Evolutionary conservation across 202 grass and related monocot species (phyloP), one percentile per base, ranked within the genome.

Genomic region (Elaeis oleifera): DNA sequence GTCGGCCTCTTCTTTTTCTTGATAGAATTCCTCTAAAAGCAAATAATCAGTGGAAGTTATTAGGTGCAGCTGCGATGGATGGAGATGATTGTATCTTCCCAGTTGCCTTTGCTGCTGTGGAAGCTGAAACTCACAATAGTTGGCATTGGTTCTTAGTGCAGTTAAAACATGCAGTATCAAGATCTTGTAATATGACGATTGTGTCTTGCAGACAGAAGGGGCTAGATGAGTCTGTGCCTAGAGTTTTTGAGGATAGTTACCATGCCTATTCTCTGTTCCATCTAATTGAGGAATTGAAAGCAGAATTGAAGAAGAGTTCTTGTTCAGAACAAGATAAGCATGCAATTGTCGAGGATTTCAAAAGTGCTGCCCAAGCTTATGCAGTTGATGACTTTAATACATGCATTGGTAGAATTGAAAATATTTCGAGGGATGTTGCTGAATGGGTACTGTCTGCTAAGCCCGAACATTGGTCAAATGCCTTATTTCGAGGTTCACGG

Each of bases 91-190:
- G 77, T 51, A 71, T 90, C 51, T 97, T 97, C 83, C 92, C 92
- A 36, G 81, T 97, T 60, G 88, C 92, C 72, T 97, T 97, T 72
- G 84, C 81, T 59, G 85, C 89, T 54, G 94, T 92, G 31, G 94
- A 97, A 74, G 84, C 91, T 80, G 94, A 97, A 67, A 92, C 83
- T 44, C 89, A 86, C 24, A 88, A 97, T 39, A 97, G 82, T 60
- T 97, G 94, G 94, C 70, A 86, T 69, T 97, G 88, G 94, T 97
- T 97, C 65, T 83, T 97, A 69, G 63, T 84, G 65, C 88, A 97
- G 64, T 65, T 97, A 76, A 92, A 88, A 67, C 89, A 82, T 70
- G 82, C 94, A 49, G 69, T 97, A 44, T 86, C 87, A 20, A 61
- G 71, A 60, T 86, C 74, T 20, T 49, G 66, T 56, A 72, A 55